Percentiles rank a stretch among this genome's conserved stretches.
Evolutionary conservation across 176 grass and related monocot genomes (phyloP).

Genomic region (Avena eriantha): DNA sequence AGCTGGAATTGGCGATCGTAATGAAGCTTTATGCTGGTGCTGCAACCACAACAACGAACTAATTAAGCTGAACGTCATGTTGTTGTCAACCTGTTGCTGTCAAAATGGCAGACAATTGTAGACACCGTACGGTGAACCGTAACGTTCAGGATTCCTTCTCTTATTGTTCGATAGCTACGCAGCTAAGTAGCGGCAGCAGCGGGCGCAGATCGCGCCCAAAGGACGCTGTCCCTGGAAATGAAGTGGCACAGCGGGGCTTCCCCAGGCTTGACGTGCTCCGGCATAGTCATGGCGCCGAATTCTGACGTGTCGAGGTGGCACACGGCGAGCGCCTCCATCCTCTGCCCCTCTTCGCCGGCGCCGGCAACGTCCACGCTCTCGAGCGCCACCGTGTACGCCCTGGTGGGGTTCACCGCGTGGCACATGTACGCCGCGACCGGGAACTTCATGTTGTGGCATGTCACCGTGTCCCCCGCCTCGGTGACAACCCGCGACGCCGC

Average conservation of each 20-base stretch:
- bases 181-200: not conserved
- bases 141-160: too few relatives aligned
- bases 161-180: too few relatives aligned
- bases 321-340: slow-evolving; percentile 33
- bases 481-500: not conserved
- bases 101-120: too few relatives aligned
- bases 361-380: not conserved
- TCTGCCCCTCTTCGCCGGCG: not conserved
- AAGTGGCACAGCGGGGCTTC: slow-evolving; percentile 41
- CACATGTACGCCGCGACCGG: slow-evolving; percentile 34
- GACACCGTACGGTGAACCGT: too few relatives aligned
- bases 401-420: slow-evolving; percentile 25
- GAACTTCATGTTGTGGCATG: slow-evolving; percentile 37
- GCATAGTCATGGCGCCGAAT: slow-evolving; percentile 17
- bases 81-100: too few relatives aligned
- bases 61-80: too few relatives aligned
- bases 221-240: slow-evolving; percentile 27
- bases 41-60: too few relatives aligned
- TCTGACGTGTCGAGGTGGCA: slow-evolving; percentile 39
- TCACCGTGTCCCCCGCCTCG: not conserved
- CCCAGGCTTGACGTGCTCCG: slow-evolving; percentile 27
- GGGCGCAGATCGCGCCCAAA: not conserved
- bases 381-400: slow-evolving; percentile 28
- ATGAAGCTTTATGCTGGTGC: too few relatives aligned
- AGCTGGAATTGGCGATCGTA: too few relatives aligned